Evolutionary conservation across 331 rosid species (phyloP), one percentile per base, ranked within the genome.

Genomic region (Phaseolus coccineus): DNA sequence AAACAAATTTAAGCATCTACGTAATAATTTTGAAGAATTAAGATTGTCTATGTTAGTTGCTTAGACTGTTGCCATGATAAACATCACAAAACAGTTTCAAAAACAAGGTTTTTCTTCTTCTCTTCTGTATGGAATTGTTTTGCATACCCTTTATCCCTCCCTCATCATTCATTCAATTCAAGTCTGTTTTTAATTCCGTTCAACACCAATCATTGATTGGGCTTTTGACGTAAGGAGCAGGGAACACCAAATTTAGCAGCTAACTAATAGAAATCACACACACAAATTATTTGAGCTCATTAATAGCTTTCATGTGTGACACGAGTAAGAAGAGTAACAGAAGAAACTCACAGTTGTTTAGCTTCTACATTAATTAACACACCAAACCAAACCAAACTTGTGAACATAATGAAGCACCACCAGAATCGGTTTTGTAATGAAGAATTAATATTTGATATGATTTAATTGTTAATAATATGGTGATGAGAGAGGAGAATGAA

Each of bases 191-290:
- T 19, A 33, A 33, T 30, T 64, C 22, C 27, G 31, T 13, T 48
- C 16, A 51, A 64, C 64, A 50, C 51, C 53, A 77, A 6, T 51
- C 48, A 77, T 63, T 48, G 13, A 63, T 3, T 47, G 19, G 2
- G 3, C 11, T 64, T 50, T 77, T 65, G 73, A 65, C 73, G 35
- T 50, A 35, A 12, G 39, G 1, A 5, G 25, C 0, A 37, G 8
- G 14, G 14, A 42, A 28, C 4, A 78, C 81, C 55, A 53, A 66
- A 66, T 39, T 25, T 66, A 77, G 67, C 39, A 51, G 53, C 73
- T 39, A 65, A 65, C 10, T 13, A 63, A 16, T 28, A 73, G 2
- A 33, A 73, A 35, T 14, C 22, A 19, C 22, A 39, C 40, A 48
- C 39, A 15, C 55, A 37, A 15, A 9, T 51, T 14, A 65, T 24